Conservation (phyloP, 177 flowering plant genomes). For the Vitis hybrid region DNA sequence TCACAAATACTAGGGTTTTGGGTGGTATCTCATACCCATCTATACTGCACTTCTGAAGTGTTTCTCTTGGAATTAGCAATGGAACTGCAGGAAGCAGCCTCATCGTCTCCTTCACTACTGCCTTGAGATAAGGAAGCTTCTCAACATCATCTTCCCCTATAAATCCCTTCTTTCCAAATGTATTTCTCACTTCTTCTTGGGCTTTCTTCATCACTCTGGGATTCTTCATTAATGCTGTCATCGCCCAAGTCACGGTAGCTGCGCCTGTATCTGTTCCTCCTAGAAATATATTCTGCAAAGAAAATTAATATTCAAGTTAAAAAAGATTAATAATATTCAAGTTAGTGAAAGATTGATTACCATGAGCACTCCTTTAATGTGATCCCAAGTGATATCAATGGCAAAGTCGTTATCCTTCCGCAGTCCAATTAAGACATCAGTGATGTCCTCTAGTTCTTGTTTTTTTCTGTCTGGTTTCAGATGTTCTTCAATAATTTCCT, state of each 20-base stretch:
- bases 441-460: too few species aligned
- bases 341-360: too few species aligned
- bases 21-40: slow-evolving; percentile 19
- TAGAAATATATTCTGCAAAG: slow-evolving; percentile 26
- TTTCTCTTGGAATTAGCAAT: slow-evolving; percentile 23
- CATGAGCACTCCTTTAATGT: too few species aligned
- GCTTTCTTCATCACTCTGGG: slow-evolving; percentile 12
- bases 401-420: too few species aligned
- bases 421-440: too few species aligned
- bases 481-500: too few species aligned
- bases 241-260: slow-evolving; percentile 27
- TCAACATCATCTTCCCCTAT: slow-evolving; percentile 22
- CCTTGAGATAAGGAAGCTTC: slow-evolving; percentile 21
- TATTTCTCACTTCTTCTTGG: slow-evolving; percentile 5
- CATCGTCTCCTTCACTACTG: slow-evolving; percentile 28
- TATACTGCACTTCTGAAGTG: slow-evolving; percentile 10
- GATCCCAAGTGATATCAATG: too few species aligned
- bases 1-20: slow-evolving; percentile 22
- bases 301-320: slow-evolving; percentile 16
- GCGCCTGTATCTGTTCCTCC: slow-evolving; percentile 35
- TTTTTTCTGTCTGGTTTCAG: too few species aligned
- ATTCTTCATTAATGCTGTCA: slow-evolving; percentile 22
- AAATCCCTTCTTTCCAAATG: slow-evolving; percentile 7
- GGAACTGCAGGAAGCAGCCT: slow-evolving; percentile 30
- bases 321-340: too few species aligned